phyloP scores from a whole-genome alignment of 208 protist species.

The Trypanosoma melophagium region DNA sequence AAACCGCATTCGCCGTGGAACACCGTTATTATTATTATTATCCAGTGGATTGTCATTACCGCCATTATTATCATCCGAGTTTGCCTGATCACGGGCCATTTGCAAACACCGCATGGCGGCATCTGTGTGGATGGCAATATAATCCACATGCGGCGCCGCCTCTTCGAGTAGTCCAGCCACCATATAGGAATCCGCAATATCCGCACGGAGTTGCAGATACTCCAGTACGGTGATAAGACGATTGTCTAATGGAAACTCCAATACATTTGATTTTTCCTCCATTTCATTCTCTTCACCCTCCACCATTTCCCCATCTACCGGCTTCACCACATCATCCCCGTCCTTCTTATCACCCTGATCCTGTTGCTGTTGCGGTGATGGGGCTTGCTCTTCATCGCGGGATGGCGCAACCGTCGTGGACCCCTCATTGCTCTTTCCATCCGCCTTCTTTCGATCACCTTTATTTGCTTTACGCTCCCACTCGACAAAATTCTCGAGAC shows the following conservation, averaged over 20 bases:
- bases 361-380: no score
- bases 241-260: slow-evolving; percentile 38
- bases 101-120: slow-evolving; percentile 8
- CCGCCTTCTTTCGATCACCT: slow-evolving; percentile 11
- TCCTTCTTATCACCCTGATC: background rate
- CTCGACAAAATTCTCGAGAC: slow-evolving; percentile 18
- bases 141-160: slow-evolving; percentile 16
- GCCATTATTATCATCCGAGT: background rate
- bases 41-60: slow-evolving; percentile 12
- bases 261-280: background rate
- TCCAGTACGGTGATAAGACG: slow-evolving; percentile 31
- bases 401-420: no score
- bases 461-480: slow-evolving; percentile 10
- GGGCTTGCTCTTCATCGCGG: no score
- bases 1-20: no score
- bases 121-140: slow-evolving; percentile 20
- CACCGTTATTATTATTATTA: no score
- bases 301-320: background rate
- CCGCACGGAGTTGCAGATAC: slow-evolving; percentile 31
- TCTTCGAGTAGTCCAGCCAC: slow-evolving; percentile 14
- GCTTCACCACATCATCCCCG: slow-evolving; percentile 1
- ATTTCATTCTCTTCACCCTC: slow-evolving; percentile 11
- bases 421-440: slow-evolving; percentile 10
- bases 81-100: background rate
- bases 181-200: slow-evolving; percentile 38